A percentile compares a stretch with the other conserved stretches of the same genome.
phyloP scores from a whole-genome alignment of 352 stramenopile species.

The Pelagophyceae sp. region DNA sequence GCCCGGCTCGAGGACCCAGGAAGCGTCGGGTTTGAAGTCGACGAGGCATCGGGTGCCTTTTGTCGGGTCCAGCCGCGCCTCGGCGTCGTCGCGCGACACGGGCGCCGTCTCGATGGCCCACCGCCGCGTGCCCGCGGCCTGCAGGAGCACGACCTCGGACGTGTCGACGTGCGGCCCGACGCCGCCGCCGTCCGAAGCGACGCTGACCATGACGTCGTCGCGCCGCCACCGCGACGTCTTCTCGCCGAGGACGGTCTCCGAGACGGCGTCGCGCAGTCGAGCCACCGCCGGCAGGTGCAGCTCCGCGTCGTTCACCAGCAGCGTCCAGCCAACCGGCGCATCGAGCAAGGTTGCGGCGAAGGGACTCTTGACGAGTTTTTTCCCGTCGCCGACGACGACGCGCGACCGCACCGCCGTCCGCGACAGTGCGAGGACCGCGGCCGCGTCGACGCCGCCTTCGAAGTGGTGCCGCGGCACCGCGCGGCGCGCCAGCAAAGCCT shows the following conservation, averaged over 20 bases:
- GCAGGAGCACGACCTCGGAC: slow-evolving; percentile 4
- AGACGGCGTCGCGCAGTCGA: neutral
- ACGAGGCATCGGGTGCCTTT: neutral
- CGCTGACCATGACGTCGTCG: slow-evolving; percentile 11
- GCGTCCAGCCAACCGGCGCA: neutral
- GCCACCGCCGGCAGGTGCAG: neutral
- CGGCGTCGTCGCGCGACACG: neutral
- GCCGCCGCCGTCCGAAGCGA: slow-evolving; percentile 15
- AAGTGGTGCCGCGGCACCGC: neutral
- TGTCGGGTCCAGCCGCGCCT: neutral
- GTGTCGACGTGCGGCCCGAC: slow-evolving; percentile 16
- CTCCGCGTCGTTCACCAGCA: slow-evolving; percentile 14
- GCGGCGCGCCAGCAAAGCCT: neutral
- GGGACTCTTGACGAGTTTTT: neutral
- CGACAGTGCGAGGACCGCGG: neutral
- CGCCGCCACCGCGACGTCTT: neutral
- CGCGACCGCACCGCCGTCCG: neutral
- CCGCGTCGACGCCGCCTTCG: neutral
- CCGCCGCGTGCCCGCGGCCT: neutral
- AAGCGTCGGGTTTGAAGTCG: neutral
- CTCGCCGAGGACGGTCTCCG: neutral
- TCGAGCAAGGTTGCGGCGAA: neutral
- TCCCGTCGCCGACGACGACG: neutral
- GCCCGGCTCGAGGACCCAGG: slow-evolving; percentile 1
- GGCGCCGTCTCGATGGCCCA: slow-evolving; percentile 3